Base-by-base conservation (phyloP, 2,329 filamentous ascomycete genomes). In the Aspergillus piperis region DNA sequence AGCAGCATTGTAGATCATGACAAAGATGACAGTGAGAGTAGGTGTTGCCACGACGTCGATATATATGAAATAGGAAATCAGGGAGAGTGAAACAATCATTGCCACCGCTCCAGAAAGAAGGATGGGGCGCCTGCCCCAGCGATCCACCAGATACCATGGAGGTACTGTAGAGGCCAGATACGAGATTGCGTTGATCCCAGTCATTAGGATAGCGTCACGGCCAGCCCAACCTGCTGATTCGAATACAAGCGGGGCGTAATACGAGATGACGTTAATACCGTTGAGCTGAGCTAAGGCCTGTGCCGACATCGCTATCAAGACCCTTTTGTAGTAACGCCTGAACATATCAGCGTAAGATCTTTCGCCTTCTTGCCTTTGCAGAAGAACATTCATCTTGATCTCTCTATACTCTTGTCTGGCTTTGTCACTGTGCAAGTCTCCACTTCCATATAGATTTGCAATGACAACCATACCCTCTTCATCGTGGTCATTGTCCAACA, bases 181-280 rank as follows among this genome's bases (percentile, higher is more conserved):
- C 2, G 92, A 93, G 65, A 94, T 88, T 59, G 88, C 91, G 78
- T 98, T 99, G 76, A 98, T 91, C 58, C 95, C 95, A 6, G 95
- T 96, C 95, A 98, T 98, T 62, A 98, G 84, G 64, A 98, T 90
- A 5, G 95, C 95, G 61, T 92, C 84, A 67, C 94, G 91, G 27
- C 94, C 95, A 58, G 86, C 80, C 95, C 94, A 98, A n/a, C 95
- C 94, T 39, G 95, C 95, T 61, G 93, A 93, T 78, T 97, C 93
- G 71, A 99, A 98, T 15, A 98, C 94, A 58, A 96, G 87, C 0
- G 95, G 95, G 1, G 95, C 95, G 73, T 99, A 99, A 82, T 98
- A 99, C 1, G 94, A 98, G 65, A 99, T 99, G 74, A 99, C 95
- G 78, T 99, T 99, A 81, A 99, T 99, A 66, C 95, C 95, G 80